Evolutionary conservation across 2,329 filamentous ascomycete species (phyloP).

Genomic region (Teratosphaeria nubilosa): DNA sequence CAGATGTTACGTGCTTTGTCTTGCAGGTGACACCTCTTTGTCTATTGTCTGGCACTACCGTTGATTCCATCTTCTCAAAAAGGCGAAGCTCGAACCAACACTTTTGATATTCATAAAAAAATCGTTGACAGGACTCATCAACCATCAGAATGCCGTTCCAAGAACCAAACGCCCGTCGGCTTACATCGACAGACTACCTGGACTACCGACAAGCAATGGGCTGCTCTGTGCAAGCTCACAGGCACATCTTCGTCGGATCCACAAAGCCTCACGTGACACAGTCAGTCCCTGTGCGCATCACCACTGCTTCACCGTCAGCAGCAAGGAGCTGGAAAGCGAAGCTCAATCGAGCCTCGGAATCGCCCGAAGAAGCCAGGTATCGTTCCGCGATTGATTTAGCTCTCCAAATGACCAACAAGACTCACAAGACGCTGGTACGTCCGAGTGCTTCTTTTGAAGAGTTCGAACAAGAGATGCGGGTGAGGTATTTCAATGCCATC

Average conservation of each 20-base stretch:
- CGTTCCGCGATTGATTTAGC: neutral
- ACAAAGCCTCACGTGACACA: neutral
- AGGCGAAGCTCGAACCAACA: neutral
- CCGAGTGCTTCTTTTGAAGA: neutral
- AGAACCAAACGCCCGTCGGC: neutral
- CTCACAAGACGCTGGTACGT: neutral
- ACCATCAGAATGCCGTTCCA: neutral
- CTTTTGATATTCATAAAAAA: neutral
- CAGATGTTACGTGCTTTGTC: neutral
- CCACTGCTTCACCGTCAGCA: neutral
- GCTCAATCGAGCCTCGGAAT: neutral
- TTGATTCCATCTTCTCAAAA: neutral
- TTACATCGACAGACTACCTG: neutral
- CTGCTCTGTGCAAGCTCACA: neutral
- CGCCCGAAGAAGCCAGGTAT: neutral
- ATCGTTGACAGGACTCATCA: neutral
- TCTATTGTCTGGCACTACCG: neutral
- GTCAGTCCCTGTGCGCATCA: neutral
- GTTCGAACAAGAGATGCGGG: neutral
- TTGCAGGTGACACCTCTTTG: neutral
- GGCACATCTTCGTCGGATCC: neutral
- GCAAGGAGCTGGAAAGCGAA: neutral
- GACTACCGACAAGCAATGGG: neutral
- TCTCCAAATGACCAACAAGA: neutral
- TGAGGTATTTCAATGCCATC: neutral